Evolutionary conservation across 768 basidiomycete species (phyloP), one percentile per base, ranked within the genome.

Genomic region (Collybiopsis luxurians): DNA sequence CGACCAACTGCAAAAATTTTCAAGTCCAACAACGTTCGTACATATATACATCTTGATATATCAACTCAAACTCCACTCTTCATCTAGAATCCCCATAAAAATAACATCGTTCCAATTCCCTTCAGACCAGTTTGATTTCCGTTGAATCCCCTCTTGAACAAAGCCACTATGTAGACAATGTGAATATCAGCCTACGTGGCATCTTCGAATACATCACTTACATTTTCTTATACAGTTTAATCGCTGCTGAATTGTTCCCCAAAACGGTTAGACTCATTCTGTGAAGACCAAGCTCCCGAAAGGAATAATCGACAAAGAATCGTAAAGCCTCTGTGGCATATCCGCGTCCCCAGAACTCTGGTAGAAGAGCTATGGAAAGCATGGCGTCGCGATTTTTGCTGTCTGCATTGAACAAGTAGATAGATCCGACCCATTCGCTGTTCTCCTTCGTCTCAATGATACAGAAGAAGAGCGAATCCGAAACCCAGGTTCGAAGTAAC

Each of bases 201-300:
- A n/a, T n/a, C n/a, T n/a, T n/a, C n/a, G n/a, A n/a, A n/a, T n/a
- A n/a, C n/a, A 31, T 15, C 17, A 67, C 78, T 68, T 60, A 79
- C 79, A 73, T 62, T 59, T 73, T 74, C 58, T 71, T 69, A 44
- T 79, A 79, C 17, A 79, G 65, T 48, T 64, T 62, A 24, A 75
- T 56, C 4, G 78, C 79, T 19, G 72, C 63, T 45, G 58, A 66
- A 40, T 80, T 80, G 11, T 62, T 67, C 23, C 71, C 72, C 39
- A 73, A 65, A 46, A 77, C 75, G 1, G 61, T 66, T 53, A 81
- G 63, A 30, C 76, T 73, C 53, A 80, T 56, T 10, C 77, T 71
- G 42, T 77, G 73, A 59, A 78, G 53, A 24, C 64, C 69, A 45
- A 80, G 62, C 63, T 69, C 69, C 40, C 67, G 57, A 30, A 80